Base-by-base conservation (phyloP, 345 rosid genomes). In the Citrus inodora region DNA sequence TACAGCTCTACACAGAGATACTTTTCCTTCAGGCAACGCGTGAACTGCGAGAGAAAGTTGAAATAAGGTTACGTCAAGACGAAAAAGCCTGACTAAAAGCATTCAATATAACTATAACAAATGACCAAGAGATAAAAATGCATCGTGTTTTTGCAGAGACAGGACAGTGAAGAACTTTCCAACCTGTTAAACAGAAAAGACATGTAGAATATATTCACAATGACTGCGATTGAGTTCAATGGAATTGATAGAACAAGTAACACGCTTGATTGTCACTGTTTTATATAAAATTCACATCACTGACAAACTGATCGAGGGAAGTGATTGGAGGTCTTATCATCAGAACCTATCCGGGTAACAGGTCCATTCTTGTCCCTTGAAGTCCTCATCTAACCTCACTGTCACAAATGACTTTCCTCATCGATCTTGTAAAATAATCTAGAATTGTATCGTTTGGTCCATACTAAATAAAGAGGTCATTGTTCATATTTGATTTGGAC, bases 1-100 rank as follows among this genome's bases (percentile, higher is more conserved):
- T 27, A 85, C 79, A 67, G 90, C 87, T 78, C 35, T 78, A 75
- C 80, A 86, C 9, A 80, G 78, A 61, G 90, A 86, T 72, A 80
- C 79, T 82, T 82, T 79, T 85, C 79, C 79, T 76, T 77, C 71
- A 60, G 84, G 87, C 80, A 83, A 81, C 65, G 21, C 60, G 33
- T 63, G 82, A 85, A 84, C 92, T 89, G 83, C 33, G 32, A 76
- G 62, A 76, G 62, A 77, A 37, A 75, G 70, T 38, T 73, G 46
- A 10, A 75, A 67, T 7, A n/a, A 35, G 16, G 60, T 79, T 66
- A 81, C 61, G 27, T 74, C 73, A 58, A 70, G 79, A 69, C 67
- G 58, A 53, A 62, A 70, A 70, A 74, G 38, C 4, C 11, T 9
- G 8, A 48, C 56, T 46, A 40, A 61, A 63, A 67, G 62, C n/a